These are phyloP conservation scores for Pythium myriotylum DNA, from an alignment of 352 stramenopile species.

Conservation along the genomic window DNA sequence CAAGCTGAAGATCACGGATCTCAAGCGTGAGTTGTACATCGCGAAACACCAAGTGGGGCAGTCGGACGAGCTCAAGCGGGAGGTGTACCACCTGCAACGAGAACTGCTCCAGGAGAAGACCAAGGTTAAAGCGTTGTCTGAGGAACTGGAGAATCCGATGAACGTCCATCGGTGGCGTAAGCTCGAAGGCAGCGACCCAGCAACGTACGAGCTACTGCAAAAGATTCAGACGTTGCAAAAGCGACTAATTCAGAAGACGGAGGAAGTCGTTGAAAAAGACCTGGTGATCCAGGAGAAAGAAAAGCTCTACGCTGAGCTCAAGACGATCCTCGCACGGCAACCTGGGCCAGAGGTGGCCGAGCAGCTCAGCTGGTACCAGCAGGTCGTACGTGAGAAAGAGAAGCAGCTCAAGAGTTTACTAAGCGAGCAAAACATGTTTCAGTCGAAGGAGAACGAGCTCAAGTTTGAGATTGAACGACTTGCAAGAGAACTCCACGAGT, in stretches of 20 bases:
- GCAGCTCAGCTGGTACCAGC: slow-evolving; percentile 95
- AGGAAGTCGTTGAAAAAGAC: slow-evolving; percentile 95
- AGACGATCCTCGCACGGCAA: slow-evolving; percentile 91
- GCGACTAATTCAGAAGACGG: slow-evolving; percentile 94
- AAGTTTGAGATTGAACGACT: slow-evolving; percentile 96
- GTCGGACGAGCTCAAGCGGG: slow-evolving; percentile 87
- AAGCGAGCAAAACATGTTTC: slow-evolving; percentile 97
- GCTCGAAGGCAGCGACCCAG: slow-evolving; percentile 95
- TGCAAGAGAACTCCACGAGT: slow-evolving; percentile 91
- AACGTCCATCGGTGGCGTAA: slow-evolving; percentile 98
- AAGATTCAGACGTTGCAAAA: slow-evolving; percentile 97
- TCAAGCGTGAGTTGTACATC: slow-evolving; percentile 92
- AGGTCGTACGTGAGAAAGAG: slow-evolving; percentile 95
- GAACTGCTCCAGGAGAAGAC: slow-evolving; percentile 95
- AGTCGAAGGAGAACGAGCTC: slow-evolving; percentile 93
- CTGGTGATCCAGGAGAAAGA: slow-evolving; percentile 96
- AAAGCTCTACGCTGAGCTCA: slow-evolving; percentile 94
- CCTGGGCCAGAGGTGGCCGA: slow-evolving; percentile 95
- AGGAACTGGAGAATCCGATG: slow-evolving; percentile 97
- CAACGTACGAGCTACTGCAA: slow-evolving; percentile 95
- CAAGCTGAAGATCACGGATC: slow-evolving; percentile 94
- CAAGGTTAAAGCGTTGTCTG: slow-evolving; percentile 95
- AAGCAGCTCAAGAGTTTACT: slow-evolving; percentile 97
- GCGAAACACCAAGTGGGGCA: slow-evolving; percentile 88
- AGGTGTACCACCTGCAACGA: slow-evolving; percentile 90